Evolutionary conservation across 2,329 filamentous ascomycete species (phyloP).

Genomic region (Diaporthe sp.): DNA sequence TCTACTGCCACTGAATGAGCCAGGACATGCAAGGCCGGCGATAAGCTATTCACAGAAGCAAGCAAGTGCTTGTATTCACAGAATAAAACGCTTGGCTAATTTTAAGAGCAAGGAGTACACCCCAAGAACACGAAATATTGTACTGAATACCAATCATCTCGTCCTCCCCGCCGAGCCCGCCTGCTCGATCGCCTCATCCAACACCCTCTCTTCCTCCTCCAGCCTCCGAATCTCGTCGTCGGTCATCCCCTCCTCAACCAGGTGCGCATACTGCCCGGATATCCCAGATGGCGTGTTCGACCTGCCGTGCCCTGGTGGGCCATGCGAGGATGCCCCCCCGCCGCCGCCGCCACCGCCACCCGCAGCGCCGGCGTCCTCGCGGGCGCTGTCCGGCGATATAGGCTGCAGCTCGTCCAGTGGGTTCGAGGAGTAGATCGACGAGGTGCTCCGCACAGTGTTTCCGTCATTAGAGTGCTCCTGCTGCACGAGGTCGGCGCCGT

Average conservation of each 20-base stretch:
- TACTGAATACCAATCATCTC: background rate
- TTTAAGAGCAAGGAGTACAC: background rate
- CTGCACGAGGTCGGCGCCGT: slow-evolving; percentile 14
- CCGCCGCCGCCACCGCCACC: slow-evolving; percentile 32
- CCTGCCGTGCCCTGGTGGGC: slow-evolving; percentile 9
- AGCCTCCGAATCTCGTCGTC: slow-evolving; percentile 64
- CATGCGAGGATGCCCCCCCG: background rate
- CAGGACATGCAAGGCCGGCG: background rate
- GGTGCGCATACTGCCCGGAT: slow-evolving; percentile 56
- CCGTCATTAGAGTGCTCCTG: slow-evolving; percentile 20
- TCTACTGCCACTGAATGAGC: background rate
- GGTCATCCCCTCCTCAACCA: slow-evolving; percentile 72
- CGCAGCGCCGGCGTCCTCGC: slow-evolving; percentile 16
- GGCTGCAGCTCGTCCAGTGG: slow-evolving; percentile 12
- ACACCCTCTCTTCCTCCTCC: slow-evolving; percentile 67
- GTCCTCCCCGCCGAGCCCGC: slow-evolving; percentile 41
- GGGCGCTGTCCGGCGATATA: slow-evolving; percentile 21
- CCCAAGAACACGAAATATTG: background rate
- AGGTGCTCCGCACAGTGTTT: slow-evolving; percentile 12
- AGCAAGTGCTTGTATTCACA: background rate
- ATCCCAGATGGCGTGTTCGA: slow-evolving; percentile 45
- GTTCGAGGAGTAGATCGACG: background rate
- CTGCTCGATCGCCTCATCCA: slow-evolving; percentile 67
- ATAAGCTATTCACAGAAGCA: background rate
- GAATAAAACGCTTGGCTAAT: slow-evolving; percentile 1